A percentile compares a stretch with the other conserved stretches of the same genome.
Evolutionary conservation across 805 yeast genomes (phyloP).

Genomic region (Metschnikowia shivogae): DNA sequence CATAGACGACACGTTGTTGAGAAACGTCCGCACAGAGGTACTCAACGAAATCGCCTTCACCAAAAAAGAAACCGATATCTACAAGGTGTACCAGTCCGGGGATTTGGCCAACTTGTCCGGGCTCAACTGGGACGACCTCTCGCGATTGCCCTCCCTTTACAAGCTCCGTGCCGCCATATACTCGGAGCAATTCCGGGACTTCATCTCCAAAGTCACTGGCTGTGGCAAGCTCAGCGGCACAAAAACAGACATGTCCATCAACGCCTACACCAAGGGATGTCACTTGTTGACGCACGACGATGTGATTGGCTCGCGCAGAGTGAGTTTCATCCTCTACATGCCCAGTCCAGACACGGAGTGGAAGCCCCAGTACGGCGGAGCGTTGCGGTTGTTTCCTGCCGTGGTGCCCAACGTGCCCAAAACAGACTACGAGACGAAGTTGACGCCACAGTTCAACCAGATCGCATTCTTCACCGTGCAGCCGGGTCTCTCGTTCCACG

Average conservation of each 20-base stretch:
- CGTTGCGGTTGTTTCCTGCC: constrained; percentile 79
- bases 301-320: constrained; percentile 92
- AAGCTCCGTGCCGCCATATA: constrained; percentile 84
- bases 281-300: constrained; percentile 95
- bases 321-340: constrained; percentile 85
- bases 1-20: constrained; percentile 69
- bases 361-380: constrained; percentile 94
- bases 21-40: constrained; percentile 82
- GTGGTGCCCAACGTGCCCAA: constrained; percentile 86
- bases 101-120: constrained; percentile 92
- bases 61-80: constrained; percentile 93
- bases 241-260: constrained; percentile 89
- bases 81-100: constrained; percentile 85
- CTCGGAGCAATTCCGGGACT: constrained; percentile 77
- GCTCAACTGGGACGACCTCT: constrained; percentile 67
- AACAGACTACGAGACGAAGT: constrained; percentile 62
- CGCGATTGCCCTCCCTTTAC: constrained; percentile 68
- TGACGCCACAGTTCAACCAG: constrained; percentile 93
- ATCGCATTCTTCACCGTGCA: constrained; percentile 93
- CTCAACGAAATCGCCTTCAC: constrained; percentile 83
- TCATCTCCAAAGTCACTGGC: constrained; percentile 71
- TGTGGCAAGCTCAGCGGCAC: constrained; percentile 88
- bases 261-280: constrained; percentile 88
- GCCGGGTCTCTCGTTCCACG: constrained; percentile 96
- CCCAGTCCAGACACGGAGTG: constrained; percentile 89